Evolutionary conservation across 148 eudicot species (phyloP), one percentile per base, ranked within the genome.

Genomic region (Limonium bicolor): DNA sequence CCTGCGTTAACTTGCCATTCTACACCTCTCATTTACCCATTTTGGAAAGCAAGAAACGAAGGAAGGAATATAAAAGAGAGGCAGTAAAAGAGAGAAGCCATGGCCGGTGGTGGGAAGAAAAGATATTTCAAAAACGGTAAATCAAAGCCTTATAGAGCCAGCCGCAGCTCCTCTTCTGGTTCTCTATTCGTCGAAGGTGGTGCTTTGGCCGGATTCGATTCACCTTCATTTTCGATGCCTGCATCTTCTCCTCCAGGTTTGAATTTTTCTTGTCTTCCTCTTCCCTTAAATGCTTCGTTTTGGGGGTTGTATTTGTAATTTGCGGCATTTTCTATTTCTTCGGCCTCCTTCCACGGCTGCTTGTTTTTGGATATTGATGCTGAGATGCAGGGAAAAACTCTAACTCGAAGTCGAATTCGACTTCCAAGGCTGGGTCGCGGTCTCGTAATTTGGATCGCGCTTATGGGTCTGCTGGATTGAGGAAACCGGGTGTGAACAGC

Each of bases 171-270:
- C 23, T 15, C 68, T 7, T 24, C 35, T 20, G 23, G 50, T 55
- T 50, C 78, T 5, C 53, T 85, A 2, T 85, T 80, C 19, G 63
- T 80, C 14, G 71, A 71, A 44, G 92, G 95, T 27, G 92, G 92
- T 20, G 40, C 74, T 7, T 65, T 80, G 41, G 65, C 71, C 40
- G 82, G 66, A 31, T 41, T 59, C 31, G 46, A 41, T 63, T 22
- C 55, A 40, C 43, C 82, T 51, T 60, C 56, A 19, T 31, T 71
- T 20, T 55, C 12, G 6, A 34, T 34, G 16, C 33, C 7, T 7
- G 9, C 16, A 62, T 24, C 19, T 51, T 31, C 6, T 11, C 36
- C 3, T 27, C 2, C 42, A 11, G 20, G 30, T 26, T 41, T 32
- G 19, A 23, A 24, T 30, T 15, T 12, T 3, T 7, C 4, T 27